Percentiles rank a stretch among this genome's conserved stretches.
phyloP scores from a whole-genome alignment of 164 flowering plant genomes.

The Aristolochia californica region DNA sequence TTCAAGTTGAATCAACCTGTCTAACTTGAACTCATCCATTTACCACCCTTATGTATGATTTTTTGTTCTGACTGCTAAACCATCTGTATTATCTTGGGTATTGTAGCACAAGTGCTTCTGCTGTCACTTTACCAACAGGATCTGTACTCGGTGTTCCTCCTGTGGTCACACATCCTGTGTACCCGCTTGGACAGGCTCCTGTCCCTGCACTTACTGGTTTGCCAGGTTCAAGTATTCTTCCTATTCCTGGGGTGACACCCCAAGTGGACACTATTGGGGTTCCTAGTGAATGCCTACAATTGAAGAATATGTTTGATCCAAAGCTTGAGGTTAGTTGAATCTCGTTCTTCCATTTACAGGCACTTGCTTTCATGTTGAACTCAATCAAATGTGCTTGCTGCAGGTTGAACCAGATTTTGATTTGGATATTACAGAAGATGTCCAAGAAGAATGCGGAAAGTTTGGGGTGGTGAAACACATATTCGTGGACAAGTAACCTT shows the following conservation, averaged over 20 bases:
- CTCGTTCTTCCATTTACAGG: background rate
- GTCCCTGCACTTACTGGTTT: constrained; percentile 42
- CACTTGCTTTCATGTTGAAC: background rate
- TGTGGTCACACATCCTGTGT: constrained; percentile 21
- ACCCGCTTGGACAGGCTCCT: constrained; percentile 33
- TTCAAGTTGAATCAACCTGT: too few relatives aligned
- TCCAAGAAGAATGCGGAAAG: constrained; percentile 64
- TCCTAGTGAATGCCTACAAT: constrained; percentile 73
- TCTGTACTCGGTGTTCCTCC: constrained; percentile 38
- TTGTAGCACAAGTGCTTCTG: constrained; percentile 14
- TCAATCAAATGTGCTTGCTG: constrained; percentile 6
- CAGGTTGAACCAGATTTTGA: constrained; percentile 89
- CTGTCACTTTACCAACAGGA: constrained; percentile 24
- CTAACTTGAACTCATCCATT: too few relatives aligned
- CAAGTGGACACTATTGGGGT: constrained; percentile 49
- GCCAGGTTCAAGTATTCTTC: constrained; percentile 28
- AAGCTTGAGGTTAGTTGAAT: constrained; percentile 45
- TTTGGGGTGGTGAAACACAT: constrained; percentile 64
- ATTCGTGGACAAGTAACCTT: constrained; percentile 70
- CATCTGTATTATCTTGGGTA: too few relatives aligned
- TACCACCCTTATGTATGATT: too few relatives aligned
- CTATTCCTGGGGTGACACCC: constrained; percentile 31
- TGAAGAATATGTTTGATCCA: constrained; percentile 96
- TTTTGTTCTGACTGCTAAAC: too few relatives aligned
- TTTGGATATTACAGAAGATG: constrained; percentile 85